A percentile compares a stretch with the other conserved stretches of the same genome.
phyloP scores from a whole-genome alignment of 1,284 basidiomycete species.

The Retiboletus flavoniger region DNA sequence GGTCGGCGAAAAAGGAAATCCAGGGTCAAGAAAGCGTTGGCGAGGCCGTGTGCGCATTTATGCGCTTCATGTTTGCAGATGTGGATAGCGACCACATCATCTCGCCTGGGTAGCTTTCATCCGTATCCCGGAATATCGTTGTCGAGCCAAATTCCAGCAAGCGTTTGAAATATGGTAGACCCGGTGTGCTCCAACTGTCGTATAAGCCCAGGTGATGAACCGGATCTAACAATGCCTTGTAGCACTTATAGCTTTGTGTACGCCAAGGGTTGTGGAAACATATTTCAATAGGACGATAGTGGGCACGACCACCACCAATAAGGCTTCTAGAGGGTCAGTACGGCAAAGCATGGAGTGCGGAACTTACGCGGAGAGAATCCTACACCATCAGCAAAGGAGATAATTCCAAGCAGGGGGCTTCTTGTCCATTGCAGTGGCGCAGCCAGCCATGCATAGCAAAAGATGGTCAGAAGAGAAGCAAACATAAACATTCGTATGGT shows the following conservation, averaged over 20 bases:
- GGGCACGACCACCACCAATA: constrained; percentile 75
- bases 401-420: constrained; percentile 61
- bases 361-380: constrained; percentile 69
- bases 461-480: constrained; percentile 63
- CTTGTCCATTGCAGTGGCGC: constrained; percentile 56
- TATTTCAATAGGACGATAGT: constrained; percentile 69
- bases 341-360: background rate
- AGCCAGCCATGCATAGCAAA: constrained; percentile 65
- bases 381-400: constrained; percentile 64
- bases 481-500: constrained; percentile 57
- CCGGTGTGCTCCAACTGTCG: constrained; percentile 70
- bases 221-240: background rate
- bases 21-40: too few relatives aligned
- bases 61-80: too few relatives aligned
- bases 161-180: constrained; percentile 66
- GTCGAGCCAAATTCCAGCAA: constrained; percentile 61
- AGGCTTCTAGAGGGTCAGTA: constrained; percentile 41
- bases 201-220: constrained; percentile 2
- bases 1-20: too few relatives aligned
- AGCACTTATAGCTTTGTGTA: constrained; percentile 70
- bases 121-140: constrained; percentile 27
- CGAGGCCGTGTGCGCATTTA: too few relatives aligned
- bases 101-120: constrained; percentile 18
- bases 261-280: constrained; percentile 75
- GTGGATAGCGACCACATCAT: constrained; percentile 39